A percentile compares a stretch with the other conserved stretches of the same genome.
Conservation (phyloP, 2,329 filamentous ascomycete species). For the Myriosclerotinia duriaeana region DNA sequence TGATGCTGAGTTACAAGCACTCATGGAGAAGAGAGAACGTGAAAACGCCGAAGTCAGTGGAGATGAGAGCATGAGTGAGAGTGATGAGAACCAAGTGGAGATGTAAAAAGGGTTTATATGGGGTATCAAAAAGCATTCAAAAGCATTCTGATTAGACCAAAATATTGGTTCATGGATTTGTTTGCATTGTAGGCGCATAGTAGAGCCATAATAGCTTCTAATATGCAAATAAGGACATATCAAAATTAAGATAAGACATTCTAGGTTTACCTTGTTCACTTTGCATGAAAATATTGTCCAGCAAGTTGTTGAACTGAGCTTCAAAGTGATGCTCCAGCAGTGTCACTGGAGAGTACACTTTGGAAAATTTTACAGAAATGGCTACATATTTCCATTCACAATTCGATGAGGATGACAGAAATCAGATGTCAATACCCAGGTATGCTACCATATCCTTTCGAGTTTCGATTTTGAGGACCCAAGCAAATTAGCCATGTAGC, state of each 20-base stretch:
- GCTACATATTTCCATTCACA: no score
- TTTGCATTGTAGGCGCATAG: constrained; percentile 40
- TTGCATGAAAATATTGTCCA: no score
- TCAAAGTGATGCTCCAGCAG: no score
- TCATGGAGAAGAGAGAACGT: constrained; percentile 98
- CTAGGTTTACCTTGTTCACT: no score
- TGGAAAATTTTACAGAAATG: no score
- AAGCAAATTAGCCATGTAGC: no score
- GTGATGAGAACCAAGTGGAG: constrained; percentile 78
- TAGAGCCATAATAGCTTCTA: constrained; percentile 18
- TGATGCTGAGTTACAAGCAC: constrained; percentile 90
- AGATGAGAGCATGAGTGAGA: constrained; percentile 94
- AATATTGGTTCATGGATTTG: constrained; percentile 22
- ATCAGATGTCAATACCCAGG: no score
- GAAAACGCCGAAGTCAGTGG: constrained; percentile 98
- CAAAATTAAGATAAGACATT: not conserved
- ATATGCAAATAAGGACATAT: constrained; percentile 19
- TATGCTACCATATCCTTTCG: no score
- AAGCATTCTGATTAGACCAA: constrained; percentile 24
- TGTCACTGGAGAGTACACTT: no score
- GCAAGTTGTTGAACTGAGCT: no score
- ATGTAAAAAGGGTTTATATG: constrained; percentile 42
- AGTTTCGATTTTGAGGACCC: no score
- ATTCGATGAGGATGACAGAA: no score
- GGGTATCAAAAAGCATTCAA: constrained; percentile 36